Evolutionary conservation across 2,329 filamentous ascomycete species (phyloP).

Genomic region (Penicillium sp.): DNA sequence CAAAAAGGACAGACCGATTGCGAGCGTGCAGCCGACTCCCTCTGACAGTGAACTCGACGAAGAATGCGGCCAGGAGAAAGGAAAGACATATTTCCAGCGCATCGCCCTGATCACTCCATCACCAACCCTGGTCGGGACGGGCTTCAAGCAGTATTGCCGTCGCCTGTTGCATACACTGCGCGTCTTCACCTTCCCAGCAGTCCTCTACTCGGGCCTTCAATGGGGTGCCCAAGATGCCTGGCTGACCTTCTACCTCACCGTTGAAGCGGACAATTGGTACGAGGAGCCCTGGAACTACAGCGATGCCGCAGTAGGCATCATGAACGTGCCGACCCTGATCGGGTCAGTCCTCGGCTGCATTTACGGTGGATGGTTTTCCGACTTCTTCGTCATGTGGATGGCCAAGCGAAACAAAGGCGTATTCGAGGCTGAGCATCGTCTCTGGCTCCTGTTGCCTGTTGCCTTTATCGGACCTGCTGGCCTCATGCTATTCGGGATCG

Average conservation of each 20-base stretch:
- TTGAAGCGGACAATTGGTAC: slow-evolving; percentile 57
- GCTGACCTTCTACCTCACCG: slow-evolving; percentile 58
- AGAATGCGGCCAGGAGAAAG: slow-evolving; percentile 23
- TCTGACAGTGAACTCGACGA: slow-evolving; percentile 5
- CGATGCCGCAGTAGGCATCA: slow-evolving; percentile 54
- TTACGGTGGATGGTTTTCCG: slow-evolving; percentile 57
- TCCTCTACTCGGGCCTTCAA: slow-evolving; percentile 57
- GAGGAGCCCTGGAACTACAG: slow-evolving; percentile 55
- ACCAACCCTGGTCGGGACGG: slow-evolving; percentile 52
- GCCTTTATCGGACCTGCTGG: slow-evolving; percentile 51
- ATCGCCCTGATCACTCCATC: slow-evolving; percentile 57
- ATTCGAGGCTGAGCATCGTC: slow-evolving; percentile 55
- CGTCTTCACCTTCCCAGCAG: slow-evolving; percentile 58
- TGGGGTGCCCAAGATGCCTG: slow-evolving; percentile 62
- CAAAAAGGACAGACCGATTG: slow-evolving; percentile 1
- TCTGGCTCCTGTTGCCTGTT: slow-evolving; percentile 53
- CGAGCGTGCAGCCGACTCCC: not conserved
- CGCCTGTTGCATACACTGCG: slow-evolving; percentile 56
- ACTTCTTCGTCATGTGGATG: slow-evolving; percentile 56
- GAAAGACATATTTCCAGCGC: slow-evolving; percentile 54
- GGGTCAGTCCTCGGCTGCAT: slow-evolving; percentile 53
- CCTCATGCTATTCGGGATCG: slow-evolving; percentile 55
- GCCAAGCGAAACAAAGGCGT: slow-evolving; percentile 53
- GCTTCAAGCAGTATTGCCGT: slow-evolving; percentile 53
- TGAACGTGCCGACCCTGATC: slow-evolving; percentile 53